Evolutionary conservation across 2,329 filamentous ascomycete genomes (phyloP).

Genomic region (Didymella pomorum): DNA sequence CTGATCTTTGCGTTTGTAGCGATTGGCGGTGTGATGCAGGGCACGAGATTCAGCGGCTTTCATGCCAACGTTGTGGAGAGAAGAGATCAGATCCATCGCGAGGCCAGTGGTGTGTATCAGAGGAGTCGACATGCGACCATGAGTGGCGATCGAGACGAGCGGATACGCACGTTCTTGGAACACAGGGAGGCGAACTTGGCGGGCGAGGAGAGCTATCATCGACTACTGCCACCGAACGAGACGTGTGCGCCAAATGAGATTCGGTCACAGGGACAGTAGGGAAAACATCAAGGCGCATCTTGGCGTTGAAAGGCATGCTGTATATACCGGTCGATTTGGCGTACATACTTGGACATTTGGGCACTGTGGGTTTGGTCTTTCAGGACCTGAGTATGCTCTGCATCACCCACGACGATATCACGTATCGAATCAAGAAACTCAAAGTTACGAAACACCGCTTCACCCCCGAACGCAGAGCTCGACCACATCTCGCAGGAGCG

Average conservation of each 20-base stretch:
- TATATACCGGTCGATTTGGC: neutral
- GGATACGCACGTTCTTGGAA: conserved; percentile 80
- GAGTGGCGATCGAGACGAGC: conserved; percentile 57
- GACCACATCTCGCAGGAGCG: neutral
- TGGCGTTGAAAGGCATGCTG: conserved; percentile 12
- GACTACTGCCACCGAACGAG: conserved; percentile 57
- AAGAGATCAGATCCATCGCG: conserved; percentile 70
- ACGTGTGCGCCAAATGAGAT: conserved; percentile 56
- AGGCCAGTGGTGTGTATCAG: conserved; percentile 69
- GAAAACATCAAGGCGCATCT: neutral
- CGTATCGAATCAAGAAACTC: conserved; percentile 2
- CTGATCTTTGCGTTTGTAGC: conserved; percentile 75
- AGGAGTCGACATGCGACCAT: conserved; percentile 63
- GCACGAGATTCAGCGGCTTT: conserved; percentile 70
- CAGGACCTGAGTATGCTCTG: conserved; percentile 16
- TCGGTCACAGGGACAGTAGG: conserved; percentile 31
- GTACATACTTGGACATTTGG: neutral
- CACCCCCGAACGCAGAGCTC: neutral
- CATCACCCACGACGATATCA: conserved; percentile 6
- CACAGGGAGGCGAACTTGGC: conserved; percentile 52
- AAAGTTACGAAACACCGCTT: neutral
- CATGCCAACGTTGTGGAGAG: conserved; percentile 71
- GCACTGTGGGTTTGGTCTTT: conserved; percentile 15
- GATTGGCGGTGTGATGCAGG: conserved; percentile 76
- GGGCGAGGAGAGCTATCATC: conserved; percentile 56